Conservation (phyloP, 176 grass and related monocot genomes). For the Avena insularis region DNA sequence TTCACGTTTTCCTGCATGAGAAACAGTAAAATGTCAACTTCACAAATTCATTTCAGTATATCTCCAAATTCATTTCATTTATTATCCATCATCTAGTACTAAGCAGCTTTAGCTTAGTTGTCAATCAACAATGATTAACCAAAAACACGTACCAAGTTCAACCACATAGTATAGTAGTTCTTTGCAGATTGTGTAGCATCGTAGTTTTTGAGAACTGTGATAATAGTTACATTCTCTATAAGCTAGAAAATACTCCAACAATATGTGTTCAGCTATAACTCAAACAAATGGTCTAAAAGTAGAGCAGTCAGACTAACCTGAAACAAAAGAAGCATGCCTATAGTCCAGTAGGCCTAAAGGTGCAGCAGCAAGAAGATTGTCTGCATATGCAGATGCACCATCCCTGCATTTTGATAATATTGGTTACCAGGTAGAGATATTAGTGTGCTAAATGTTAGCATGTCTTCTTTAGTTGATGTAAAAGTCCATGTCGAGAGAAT, state of each 20-base stretch:
- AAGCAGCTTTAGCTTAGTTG: neutral
- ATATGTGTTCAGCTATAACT: no score
- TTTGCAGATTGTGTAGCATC: no score
- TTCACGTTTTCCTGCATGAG: no score
- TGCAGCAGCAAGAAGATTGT: slow-evolving; percentile 81
- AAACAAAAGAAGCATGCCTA: slow-evolving; percentile 28
- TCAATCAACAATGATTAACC: neutral
- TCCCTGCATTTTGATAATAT: slow-evolving; percentile 45
- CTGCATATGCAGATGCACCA: slow-evolving; percentile 69
- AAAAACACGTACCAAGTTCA: neutral
- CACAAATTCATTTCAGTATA: neutral
- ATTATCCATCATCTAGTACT: neutral
- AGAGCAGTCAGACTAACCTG: neutral
- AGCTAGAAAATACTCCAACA: no score
- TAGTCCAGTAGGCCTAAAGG: slow-evolving; percentile 71
- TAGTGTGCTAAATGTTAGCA: neutral
- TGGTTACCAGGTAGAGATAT: neutral
- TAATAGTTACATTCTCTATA: no score
- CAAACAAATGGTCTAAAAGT: neutral
- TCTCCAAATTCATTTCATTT: neutral
- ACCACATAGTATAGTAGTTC: neutral
- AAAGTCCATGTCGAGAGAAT: slow-evolving; percentile 25
- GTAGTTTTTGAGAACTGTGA: no score
- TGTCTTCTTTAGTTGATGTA: neutral
- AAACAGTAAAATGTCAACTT: no score